Percentiles rank a stretch among this genome's conserved stretches.
phyloP scores from a whole-genome alignment of 2,329 filamentous ascomycete species.

The Diaporthe vaccinii region DNA sequence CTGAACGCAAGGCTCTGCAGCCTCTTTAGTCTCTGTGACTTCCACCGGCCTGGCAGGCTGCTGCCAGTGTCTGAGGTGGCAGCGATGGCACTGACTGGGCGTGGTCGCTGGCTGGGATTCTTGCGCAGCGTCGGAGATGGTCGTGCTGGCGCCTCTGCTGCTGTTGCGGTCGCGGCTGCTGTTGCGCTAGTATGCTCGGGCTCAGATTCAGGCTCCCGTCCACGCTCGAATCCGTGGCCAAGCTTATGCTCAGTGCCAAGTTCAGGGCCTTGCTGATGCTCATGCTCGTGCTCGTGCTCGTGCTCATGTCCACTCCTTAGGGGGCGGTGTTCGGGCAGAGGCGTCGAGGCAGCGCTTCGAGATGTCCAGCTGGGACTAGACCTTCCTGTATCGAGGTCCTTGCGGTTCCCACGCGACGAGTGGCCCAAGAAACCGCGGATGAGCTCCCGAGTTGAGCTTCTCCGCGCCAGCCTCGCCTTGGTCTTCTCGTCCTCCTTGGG shows the following conservation, averaged over 20 bases:
- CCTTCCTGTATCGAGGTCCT: conserved; percentile 5
- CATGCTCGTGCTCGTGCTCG: background rate
- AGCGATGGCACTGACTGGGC: conserved; percentile 24
- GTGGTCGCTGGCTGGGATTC: conserved; percentile 47
- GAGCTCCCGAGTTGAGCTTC: conserved; percentile 12
- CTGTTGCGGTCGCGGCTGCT: background rate
- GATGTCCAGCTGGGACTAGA: conserved; percentile 20
- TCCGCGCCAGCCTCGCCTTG: conserved; percentile 1
- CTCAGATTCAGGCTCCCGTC: background rate
- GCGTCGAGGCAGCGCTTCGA: conserved; percentile 26
- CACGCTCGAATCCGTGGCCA: conserved; percentile 14
- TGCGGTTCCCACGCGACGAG: conserved; percentile 11
- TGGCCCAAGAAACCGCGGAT: conserved; percentile 24
- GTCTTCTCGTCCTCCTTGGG: conserved; percentile 18
- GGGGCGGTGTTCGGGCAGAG: background rate
- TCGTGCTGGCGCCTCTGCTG: conserved; percentile 7
- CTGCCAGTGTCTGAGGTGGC: background rate
- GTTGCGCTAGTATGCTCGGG: background rate
- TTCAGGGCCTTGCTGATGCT: background rate
- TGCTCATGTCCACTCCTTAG: conserved; percentile 7
- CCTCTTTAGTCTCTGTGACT: conserved; percentile 30
- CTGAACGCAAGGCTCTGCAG: conserved; percentile 29
- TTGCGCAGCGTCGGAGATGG: background rate
- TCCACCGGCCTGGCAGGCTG: conserved; percentile 24
- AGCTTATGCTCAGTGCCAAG: conserved; percentile 9